phyloP scores from a whole-genome alignment of 352 stramenopile genomes.

The Hyaloperonospora arabidopsidis region DNA sequence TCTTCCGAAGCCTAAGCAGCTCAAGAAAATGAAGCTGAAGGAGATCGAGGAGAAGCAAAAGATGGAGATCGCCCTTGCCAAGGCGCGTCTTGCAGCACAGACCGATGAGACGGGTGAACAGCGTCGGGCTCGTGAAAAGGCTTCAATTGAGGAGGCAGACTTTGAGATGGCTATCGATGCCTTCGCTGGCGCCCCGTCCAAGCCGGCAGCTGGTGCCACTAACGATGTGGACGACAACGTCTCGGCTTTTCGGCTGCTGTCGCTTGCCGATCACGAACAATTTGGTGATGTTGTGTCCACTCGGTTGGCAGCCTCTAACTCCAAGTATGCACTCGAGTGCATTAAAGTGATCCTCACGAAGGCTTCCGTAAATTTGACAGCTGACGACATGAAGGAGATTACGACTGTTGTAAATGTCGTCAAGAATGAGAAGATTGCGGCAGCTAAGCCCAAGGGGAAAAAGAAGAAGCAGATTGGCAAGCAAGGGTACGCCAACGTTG shows the following conservation, averaged over 20 bases:
- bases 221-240: conserved; percentile 44
- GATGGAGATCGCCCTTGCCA: conserved; percentile 65
- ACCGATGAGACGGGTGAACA: conserved; percentile 57
- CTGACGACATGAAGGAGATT: conserved; percentile 82
- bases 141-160: conserved; percentile 58
- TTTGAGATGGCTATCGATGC: conserved; percentile 72
- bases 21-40: conserved; percentile 86
- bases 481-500: conserved; percentile 76
- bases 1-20: conserved; percentile 71
- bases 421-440: conserved; percentile 83
- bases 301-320: conserved; percentile 52
- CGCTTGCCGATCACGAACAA: conserved; percentile 66
- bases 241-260: conserved; percentile 53
- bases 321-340: conserved; percentile 69
- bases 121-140: conserved; percentile 50
- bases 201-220: conserved; percentile 15
- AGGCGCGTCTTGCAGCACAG: conserved; percentile 64
- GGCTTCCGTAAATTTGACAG: conserved; percentile 66
- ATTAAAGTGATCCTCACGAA: conserved; percentile 80
- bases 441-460: conserved; percentile 76
- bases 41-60: conserved; percentile 80
- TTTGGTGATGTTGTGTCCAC: conserved; percentile 55
- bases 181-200: conserved; percentile 43
- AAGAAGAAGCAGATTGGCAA: conserved; percentile 80
- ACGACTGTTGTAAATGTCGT: conserved; percentile 83